phyloP scores from a whole-genome alignment of 2,329 filamentous ascomycete species.

The Trichoderma sp. region DNA sequence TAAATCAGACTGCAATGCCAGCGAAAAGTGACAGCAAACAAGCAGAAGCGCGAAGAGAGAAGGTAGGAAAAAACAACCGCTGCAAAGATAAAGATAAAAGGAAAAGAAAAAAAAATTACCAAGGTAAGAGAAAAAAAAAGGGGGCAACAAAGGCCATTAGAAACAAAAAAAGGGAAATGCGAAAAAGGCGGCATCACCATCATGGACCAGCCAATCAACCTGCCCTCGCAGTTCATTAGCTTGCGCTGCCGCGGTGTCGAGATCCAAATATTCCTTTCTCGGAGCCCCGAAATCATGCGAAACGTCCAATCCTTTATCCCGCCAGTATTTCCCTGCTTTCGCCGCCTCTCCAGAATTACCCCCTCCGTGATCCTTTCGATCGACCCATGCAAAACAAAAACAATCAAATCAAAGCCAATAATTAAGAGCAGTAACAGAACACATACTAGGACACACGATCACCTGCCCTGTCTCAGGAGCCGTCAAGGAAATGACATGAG shows the following conservation, averaged over 20 bases:
- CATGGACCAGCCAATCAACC: constrained; percentile 52
- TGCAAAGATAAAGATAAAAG: constrained; percentile 2
- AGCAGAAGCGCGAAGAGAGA: constrained; percentile 12
- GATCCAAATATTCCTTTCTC: constrained; percentile 32
- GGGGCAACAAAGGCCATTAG: constrained; percentile 38
- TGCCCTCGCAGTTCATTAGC: constrained; percentile 45
- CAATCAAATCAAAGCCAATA: constrained; percentile 18
- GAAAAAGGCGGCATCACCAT: constrained; percentile 33
- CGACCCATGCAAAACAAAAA: constrained; percentile 25
- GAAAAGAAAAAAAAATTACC: constrained; percentile 18
- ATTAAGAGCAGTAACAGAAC: constrained; percentile 21
- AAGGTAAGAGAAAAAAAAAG: constrained; percentile 27
- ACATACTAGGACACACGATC: constrained; percentile 27
- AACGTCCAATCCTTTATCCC: constrained; percentile 28
- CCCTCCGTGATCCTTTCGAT: constrained; percentile 26
- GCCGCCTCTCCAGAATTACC: constrained; percentile 28
- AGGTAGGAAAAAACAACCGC: constrained; percentile 18
- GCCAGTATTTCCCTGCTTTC: constrained; percentile 21
- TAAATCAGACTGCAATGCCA: constrained; percentile 20
- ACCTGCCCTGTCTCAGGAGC: constrained; percentile 39
- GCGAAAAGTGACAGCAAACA: constrained; percentile 19
- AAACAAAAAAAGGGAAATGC: constrained; percentile 40
- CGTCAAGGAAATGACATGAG: constrained; percentile 32
- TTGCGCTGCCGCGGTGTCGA: constrained; percentile 35
- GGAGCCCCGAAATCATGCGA: constrained; percentile 26